Evolutionary conservation across 139 green algal species (phyloP), one percentile per base, ranked within the genome.

Genomic region (Chlorella sorokiniana): DNA sequence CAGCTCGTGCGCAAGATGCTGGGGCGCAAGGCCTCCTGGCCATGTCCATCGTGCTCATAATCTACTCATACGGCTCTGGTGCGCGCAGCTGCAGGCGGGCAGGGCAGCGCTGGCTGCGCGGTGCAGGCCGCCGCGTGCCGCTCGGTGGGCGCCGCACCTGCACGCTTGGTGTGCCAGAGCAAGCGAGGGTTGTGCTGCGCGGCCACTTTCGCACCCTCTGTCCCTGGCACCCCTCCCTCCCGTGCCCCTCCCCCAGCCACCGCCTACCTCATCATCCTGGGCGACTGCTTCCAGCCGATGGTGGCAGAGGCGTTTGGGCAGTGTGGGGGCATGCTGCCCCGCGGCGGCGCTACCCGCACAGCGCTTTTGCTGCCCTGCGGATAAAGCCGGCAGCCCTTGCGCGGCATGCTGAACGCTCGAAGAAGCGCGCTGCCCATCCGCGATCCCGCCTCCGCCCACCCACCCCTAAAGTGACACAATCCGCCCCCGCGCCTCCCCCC

Each of bases 221-320:
- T 14, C 42, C 42, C 69, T 61, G 40, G 6, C 69, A 10, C 27
- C n/a, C n/a, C n/a, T n/a, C n/a, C n/a, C n/a, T n/a, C n/a, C 7
- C 8, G 29, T 62, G 27, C 27, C 16, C 23, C 40, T 37, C 22
- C 18, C n/a, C 6, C 45, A 38, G 59, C 38, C 31, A 61, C 83
- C 9, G 92, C 91, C 0, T 95, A 95, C 70, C 64, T 94, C 67
- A 87, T 95, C 65, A 95, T 95, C 59, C 73, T 96, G 42, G 91
- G 81, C 0, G 92, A 96, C 73, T 91, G 87, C 40, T 91, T 95
- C 78, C 86, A 74, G 29, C 81, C 87, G 0, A 64, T 96, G 63
- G 76, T 79, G 51, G 72, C 18, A 27, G 20, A 51, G 52, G 35
- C 38, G 7, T 79, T 69, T 52, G 72, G 72, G 8, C 51, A 79